These are phyloP conservation scores for Xylaria curta DNA, from an alignment of 495 filamentous ascomycete species.

Conservation along the genomic window DNA sequence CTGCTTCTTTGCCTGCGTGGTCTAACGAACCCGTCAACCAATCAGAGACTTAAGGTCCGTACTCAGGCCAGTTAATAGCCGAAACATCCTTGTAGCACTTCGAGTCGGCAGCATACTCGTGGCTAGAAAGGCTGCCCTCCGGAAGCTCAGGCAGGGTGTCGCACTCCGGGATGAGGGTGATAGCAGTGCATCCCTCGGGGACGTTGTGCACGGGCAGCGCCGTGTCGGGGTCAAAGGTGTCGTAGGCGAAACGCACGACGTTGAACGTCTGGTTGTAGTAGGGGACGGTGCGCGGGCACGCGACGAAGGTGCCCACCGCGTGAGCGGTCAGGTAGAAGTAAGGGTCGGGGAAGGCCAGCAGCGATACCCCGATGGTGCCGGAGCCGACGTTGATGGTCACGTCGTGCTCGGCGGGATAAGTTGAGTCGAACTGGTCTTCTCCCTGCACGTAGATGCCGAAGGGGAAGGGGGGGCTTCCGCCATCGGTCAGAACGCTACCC, in stretches of 20 bases:
- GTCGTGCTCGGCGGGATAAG: constrained; percentile 31
- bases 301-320: constrained; percentile 32
- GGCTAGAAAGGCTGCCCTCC: constrained; percentile 34
- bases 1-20: not conserved
- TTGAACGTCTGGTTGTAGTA: constrained; percentile 33
- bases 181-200: constrained; percentile 34
- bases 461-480: constrained; percentile 41
- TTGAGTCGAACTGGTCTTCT: constrained; percentile 26
- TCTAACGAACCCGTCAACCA: not conserved
- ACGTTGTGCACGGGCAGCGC: not conserved
- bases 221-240: not conserved
- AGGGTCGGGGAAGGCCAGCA: constrained; percentile 25
- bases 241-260: constrained; percentile 36
- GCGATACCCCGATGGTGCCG: constrained; percentile 32
- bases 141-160: constrained; percentile 31
- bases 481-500: constrained; percentile 41
- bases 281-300: constrained; percentile 36
- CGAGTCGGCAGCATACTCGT: constrained; percentile 35
- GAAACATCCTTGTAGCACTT: constrained; percentile 38
- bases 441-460: constrained; percentile 35
- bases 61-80: constrained; percentile 34
- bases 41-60: constrained; percentile 14
- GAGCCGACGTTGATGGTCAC: constrained; percentile 36
- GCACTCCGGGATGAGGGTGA: constrained; percentile 41
- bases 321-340: constrained; percentile 28